Evolutionary conservation across 2,329 filamentous ascomycete genomes (phyloP).

Genomic region (Ophidiomyces ophidiicola): DNA sequence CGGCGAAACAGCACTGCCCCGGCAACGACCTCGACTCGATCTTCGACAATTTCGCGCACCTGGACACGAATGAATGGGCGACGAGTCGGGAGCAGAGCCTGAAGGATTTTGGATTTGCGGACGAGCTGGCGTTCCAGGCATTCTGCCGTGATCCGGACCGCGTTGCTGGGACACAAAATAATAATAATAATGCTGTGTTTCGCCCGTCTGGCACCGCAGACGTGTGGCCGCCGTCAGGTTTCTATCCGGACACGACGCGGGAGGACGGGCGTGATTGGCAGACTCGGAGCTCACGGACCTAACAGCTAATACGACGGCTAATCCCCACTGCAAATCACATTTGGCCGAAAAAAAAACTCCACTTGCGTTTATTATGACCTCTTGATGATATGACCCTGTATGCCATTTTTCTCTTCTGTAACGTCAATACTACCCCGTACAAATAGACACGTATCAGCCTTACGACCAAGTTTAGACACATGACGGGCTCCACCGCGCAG

Average conservation of each 20-base stretch:
- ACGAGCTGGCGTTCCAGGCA: slow-evolving; percentile 8
- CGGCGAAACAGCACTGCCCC: slow-evolving; percentile 8
- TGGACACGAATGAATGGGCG: slow-evolving; percentile 31
- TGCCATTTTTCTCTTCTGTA: too few relatives aligned
- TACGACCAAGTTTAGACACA: too few relatives aligned
- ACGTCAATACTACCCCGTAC: too few relatives aligned
- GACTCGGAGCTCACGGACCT: slow-evolving; percentile 13
- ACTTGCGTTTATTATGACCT: too few relatives aligned
- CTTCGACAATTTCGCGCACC: slow-evolving; percentile 36
- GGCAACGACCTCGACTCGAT: slow-evolving; percentile 32
- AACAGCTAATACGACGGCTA: neutral
- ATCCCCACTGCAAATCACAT: too few relatives aligned
- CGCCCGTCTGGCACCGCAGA: slow-evolving; percentile 31
- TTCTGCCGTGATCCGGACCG: slow-evolving; percentile 8
- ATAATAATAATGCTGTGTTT: slow-evolving; percentile 27
- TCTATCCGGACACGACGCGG: slow-evolving; percentile 32
- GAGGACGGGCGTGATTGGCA: slow-evolving; percentile 12
- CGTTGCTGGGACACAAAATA: slow-evolving; percentile 13
- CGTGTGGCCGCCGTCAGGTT: slow-evolving; percentile 34
- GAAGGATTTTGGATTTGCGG: slow-evolving; percentile 3
- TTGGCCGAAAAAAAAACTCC: too few relatives aligned
- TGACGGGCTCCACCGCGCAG: too few relatives aligned
- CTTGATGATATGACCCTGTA: too few relatives aligned
- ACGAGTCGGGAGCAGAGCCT: slow-evolving; percentile 5
- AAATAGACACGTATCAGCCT: too few relatives aligned